These are phyloP conservation scores for Pyrrhoderma lamaoense DNA, from an alignment of 1,284 basidiomycete species.

Conservation along the genomic window DNA sequence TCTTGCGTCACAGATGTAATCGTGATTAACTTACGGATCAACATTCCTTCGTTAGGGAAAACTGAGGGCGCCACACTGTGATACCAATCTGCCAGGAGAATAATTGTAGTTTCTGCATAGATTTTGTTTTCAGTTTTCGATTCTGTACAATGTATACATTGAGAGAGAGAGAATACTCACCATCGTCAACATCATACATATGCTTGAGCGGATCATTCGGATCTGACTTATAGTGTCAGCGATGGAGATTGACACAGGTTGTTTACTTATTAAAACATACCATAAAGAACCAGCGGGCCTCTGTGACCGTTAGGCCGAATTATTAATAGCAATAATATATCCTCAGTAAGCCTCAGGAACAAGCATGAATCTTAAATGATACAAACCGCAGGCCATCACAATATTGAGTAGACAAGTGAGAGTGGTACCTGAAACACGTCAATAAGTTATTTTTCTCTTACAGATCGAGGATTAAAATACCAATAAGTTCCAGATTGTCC, in stretches of 20 bases:
- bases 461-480: background rate
- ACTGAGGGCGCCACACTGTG: slow-evolving; percentile 13
- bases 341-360: slow-evolving; percentile 17
- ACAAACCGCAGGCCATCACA: slow-evolving; percentile 33
- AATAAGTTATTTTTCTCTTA: too few relatives aligned
- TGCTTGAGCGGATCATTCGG: slow-evolving; percentile 31
- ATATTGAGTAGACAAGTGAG: slow-evolving; percentile 32
- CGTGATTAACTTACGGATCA: slow-evolving; percentile 7
- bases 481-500: slow-evolving; percentile 29
- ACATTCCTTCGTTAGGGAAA: slow-evolving; percentile 10
- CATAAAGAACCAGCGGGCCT: slow-evolving; percentile 34
- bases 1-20: background rate
- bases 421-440: slow-evolving; percentile 17
- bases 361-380: background rate
- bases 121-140: too few relatives aligned
- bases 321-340: slow-evolving; percentile 19
- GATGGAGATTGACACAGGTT: background rate
- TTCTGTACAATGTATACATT: background rate
- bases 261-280: slow-evolving; percentile 4
- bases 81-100: slow-evolving; percentile 19
- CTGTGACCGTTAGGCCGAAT: slow-evolving; percentile 10
- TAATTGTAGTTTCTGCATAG: slow-evolving; percentile 11
- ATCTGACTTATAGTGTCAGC: slow-evolving; percentile 23
- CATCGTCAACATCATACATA: slow-evolving; percentile 38
- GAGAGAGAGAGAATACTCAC: slow-evolving; percentile 18